A percentile compares a stretch with the other conserved stretches of the same genome.
phyloP scores from a whole-genome alignment of 2,329 filamentous ascomycete genomes.

The Penicillium sp. region DNA sequence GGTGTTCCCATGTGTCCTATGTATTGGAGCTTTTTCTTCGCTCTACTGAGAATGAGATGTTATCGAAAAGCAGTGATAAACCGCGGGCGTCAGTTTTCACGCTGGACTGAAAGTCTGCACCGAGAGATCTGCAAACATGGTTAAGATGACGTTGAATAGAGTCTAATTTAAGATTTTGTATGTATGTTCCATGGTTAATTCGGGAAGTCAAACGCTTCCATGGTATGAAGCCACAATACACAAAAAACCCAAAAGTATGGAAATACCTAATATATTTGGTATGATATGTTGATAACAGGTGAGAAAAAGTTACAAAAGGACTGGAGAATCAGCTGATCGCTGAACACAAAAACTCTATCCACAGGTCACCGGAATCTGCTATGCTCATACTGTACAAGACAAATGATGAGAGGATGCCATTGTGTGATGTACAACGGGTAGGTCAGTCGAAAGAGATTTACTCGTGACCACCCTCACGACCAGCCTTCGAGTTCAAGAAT shows the following conservation, averaged over 20 bases:
- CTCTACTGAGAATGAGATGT: background rate
- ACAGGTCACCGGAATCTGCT: background rate
- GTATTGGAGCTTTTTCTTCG: background rate
- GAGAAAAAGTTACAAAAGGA: slow-evolving; percentile 7
- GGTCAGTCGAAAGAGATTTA: slow-evolving; percentile 18
- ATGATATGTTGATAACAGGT: background rate
- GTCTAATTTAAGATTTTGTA: background rate
- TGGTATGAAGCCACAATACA: background rate
- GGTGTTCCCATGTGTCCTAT: no score
- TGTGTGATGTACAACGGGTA: slow-evolving; percentile 5
- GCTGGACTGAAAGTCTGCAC: no score
- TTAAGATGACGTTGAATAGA: background rate
- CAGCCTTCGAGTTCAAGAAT: slow-evolving; percentile 50
- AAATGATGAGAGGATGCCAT: background rate
- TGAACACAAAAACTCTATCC: background rate
- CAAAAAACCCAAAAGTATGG: background rate
- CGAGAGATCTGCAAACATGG: no score
- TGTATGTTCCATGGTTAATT: background rate
- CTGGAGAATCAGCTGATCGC: background rate
- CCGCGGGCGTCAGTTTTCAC: no score
- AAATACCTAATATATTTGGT: background rate
- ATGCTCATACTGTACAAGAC: slow-evolving; percentile 11
- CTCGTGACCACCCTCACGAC: slow-evolving; percentile 34
- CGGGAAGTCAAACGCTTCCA: background rate
- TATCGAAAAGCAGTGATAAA: no score